These are phyloP conservation scores for Plasmodium sp. DNA, from an alignment of 169 alveolate genomes.

Conservation along the genomic window DNA sequence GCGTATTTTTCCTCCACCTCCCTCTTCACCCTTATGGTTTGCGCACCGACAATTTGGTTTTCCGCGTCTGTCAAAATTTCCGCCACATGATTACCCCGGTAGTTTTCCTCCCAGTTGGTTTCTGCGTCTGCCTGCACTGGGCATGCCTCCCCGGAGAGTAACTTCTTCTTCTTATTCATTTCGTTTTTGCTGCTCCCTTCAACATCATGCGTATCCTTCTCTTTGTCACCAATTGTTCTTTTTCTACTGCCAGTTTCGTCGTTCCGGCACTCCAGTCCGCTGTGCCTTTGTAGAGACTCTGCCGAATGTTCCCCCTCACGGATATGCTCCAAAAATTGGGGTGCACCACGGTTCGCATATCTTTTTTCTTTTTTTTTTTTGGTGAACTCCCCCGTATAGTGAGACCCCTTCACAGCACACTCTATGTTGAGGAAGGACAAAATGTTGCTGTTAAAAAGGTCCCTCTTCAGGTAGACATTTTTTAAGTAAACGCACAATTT, in stretches of 20 bases:
- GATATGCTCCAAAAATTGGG: not conserved
- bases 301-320: not conserved
- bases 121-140: not conserved
- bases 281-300: not conserved
- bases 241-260: not conserved
- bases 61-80: not conserved
- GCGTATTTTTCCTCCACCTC: not conserved
- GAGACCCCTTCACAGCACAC: not conserved
- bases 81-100: not conserved
- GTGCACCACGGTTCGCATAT: not conserved
- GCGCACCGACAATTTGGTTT: not conserved
- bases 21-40: not conserved
- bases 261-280: not conserved
- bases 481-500: conserved; percentile 49
- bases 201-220: not conserved
- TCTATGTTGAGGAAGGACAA: conserved; percentile 45
- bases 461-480: conserved; percentile 42
- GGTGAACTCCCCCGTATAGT: not conserved
- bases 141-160: not conserved
- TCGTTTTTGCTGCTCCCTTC: not conserved
- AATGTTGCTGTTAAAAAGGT: conserved; percentile 45
- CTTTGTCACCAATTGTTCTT: not conserved
- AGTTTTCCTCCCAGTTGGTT: not conserved
- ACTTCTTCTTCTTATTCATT: not conserved
- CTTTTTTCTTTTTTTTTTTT: not conserved